Base-by-base conservation (phyloP, 495 filamentous ascomycete genomes). In the Hyaloscypha finlandica region DNA sequence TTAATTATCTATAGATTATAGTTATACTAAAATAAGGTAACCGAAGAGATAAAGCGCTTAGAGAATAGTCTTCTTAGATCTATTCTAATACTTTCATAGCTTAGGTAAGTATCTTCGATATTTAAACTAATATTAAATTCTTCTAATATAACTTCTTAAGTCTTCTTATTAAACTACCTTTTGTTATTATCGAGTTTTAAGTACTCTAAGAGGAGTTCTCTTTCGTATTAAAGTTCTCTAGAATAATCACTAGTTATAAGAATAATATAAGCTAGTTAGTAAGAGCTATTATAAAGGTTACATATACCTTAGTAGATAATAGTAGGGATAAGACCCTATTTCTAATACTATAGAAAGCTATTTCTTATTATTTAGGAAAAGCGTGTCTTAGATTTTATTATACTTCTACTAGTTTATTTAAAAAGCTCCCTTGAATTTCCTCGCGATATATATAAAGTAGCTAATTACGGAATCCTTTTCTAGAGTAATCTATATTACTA, bases 41-140 rank as follows among this genome's bases (percentile, higher is more conserved):
- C 4, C 4, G 4, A 53, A 4, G 16, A 53, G 19, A 53, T 25
- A 37, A 1, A 37, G 16, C 19, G 2, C 51, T 53, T 2, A 4
- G 51, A 53, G 51, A 53, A 25, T 53, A 53, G 16, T 16, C 6
- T 6, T 53, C 51, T 53, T 53, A 4, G 51, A 53, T 53, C 51
- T n/a, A 53, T 53, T 53, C 16, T n/a, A 25, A 53, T 53, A 25
- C 16, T 53, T 25, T 12, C 16, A 25, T 1, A 1, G 6, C 19
- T n/a, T 1, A 53, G 6, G 22, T 53, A 53, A 1, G 16, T 3
- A 25, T 53, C 16, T 25, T 53, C 4, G 4, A 53, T 53, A 53
- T 53, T 53, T 3, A 53, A 16, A 53, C 6, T 53, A 20, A 53
- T 53, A 53, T 53, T 53, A 5, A 53, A 53, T 53, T 53, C 51